A percentile compares a stretch with the other conserved stretches of the same genome.
Conservation (phyloP, 306 rosid genomes). For the Astragalus glycyphyllos region DNA sequence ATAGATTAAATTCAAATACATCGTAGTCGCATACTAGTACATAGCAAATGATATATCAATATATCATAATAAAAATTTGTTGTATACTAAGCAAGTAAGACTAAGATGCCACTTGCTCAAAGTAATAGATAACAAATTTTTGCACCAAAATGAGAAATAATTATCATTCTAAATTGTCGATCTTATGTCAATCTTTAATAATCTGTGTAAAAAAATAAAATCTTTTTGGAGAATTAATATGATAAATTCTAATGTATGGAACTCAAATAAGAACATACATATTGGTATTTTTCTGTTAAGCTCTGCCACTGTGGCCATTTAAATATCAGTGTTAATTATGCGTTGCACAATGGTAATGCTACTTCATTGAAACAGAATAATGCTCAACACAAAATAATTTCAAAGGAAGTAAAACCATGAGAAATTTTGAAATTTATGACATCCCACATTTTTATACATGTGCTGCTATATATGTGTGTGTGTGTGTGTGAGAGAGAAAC, state of each 20-base stretch:
- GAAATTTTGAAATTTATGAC: no score
- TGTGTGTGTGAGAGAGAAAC: no score
- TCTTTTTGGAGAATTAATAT: background rate
- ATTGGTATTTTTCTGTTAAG: no score
- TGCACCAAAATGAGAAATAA: background rate
- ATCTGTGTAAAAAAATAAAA: background rate
- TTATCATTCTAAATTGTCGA: background rate
- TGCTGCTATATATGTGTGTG: no score
- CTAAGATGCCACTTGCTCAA: background rate
- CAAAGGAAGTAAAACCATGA: no score
- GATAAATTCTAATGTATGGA: background rate
- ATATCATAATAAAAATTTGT: no score
- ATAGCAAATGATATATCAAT: no score
- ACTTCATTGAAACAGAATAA: background rate
- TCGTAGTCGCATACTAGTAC: background rate
- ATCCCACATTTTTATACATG: no score
- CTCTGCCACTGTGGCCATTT: background rate
- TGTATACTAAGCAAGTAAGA: background rate
- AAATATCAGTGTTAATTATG: background rate
- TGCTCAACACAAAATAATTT: no score
- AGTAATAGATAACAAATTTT: background rate
- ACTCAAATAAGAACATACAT: no score
- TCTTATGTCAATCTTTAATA: background rate
- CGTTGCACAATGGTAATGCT: background rate
- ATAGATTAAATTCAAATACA: background rate